Conservation (phyloP, 75 land plant species). For the Cupressus sempervirens region DNA sequence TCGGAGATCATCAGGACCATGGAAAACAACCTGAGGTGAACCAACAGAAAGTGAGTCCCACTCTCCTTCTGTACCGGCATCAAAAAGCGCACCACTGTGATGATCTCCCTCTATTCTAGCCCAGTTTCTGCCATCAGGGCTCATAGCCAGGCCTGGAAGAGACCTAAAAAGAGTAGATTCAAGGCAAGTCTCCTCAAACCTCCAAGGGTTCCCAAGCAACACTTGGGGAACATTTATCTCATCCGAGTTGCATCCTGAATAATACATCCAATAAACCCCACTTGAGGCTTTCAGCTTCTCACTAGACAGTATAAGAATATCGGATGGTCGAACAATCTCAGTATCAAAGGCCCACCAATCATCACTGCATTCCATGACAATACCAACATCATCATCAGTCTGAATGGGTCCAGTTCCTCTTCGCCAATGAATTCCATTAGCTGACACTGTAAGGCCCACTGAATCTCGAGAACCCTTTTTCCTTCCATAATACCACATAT, state of each 20-base stretch:
- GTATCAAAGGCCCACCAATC: conserved; percentile 93
- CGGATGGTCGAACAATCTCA: conserved; percentile 45
- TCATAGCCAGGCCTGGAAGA: conserved; percentile 67
- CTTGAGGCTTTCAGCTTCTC: conserved; percentile 32
- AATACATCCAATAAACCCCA: conserved; percentile 82
- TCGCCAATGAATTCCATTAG: conserved; percentile 75
- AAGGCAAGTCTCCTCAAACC: background rate
- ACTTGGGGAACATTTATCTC: conserved; percentile 17
- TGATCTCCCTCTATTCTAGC: conserved; percentile 81
- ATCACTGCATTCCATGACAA: conserved; percentile 47
- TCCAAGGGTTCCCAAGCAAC: conserved; percentile 16
- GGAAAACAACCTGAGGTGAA: conserved; percentile 54
- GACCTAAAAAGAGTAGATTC: conserved; percentile 25
- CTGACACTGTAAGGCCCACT: conserved; percentile 62
- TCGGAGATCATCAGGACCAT: conserved; percentile 51
- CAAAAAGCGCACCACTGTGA: conserved; percentile 76
- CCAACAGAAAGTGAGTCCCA: conserved; percentile 72
- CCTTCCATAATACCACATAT: conserved; percentile 75
- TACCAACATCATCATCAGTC: conserved; percentile 37
- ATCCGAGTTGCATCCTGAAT: conserved; percentile 56
- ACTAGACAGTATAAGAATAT: conserved; percentile 67
- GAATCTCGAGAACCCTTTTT: conserved; percentile 20
- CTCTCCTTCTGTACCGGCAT: conserved; percentile 55
- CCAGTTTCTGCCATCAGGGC: conserved; percentile 82
- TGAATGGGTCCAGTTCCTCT: conserved; percentile 37